A percentile compares a stretch with the other conserved stretches of the same genome.
phyloP scores from a whole-genome alignment of 2,329 filamentous ascomycete genomes.

The Aspergillus latus region DNA sequence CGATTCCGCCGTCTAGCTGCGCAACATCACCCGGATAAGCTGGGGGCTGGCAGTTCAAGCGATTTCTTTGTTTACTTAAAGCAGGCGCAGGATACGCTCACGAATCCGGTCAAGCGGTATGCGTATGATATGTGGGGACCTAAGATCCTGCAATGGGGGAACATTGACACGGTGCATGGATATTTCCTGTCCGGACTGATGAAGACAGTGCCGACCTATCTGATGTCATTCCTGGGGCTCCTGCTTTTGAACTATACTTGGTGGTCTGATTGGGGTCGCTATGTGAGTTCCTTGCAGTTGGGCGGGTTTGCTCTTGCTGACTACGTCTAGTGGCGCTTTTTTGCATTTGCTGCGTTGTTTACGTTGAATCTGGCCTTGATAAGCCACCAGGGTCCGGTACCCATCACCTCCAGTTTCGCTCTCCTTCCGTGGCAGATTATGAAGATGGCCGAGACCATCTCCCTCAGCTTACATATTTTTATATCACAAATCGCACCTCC shows the following conservation, averaged over 20 bases:
- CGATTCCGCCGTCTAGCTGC: slow-evolving; percentile 75
- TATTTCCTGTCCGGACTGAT: slow-evolving; percentile 68
- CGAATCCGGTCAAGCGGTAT: slow-evolving; percentile 74
- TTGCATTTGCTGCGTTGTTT: slow-evolving; percentile 54
- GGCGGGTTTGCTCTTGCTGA: background rate
- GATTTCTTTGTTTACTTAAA: slow-evolving; percentile 78
- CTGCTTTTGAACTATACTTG: slow-evolving; percentile 41
- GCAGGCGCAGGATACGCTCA: slow-evolving; percentile 75
- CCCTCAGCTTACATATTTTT: slow-evolving; percentile 78
- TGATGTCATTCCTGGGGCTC: slow-evolving; percentile 37
- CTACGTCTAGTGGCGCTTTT: slow-evolving; percentile 49
- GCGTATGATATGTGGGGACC: slow-evolving; percentile 89
- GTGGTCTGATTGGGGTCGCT: slow-evolving; percentile 46
- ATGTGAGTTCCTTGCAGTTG: slow-evolving; percentile 35
- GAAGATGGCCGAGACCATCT: slow-evolving; percentile 69
- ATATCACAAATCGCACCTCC: slow-evolving; percentile 77
- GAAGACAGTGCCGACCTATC: slow-evolving; percentile 40
- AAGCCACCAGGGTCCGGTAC: slow-evolving; percentile 50
- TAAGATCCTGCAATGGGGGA: slow-evolving; percentile 62
- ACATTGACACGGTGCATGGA: slow-evolving; percentile 63
- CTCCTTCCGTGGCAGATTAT: slow-evolving; percentile 81
- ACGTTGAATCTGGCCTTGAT: slow-evolving; percentile 59
- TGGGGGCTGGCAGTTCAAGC: slow-evolving; percentile 42
- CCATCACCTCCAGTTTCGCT: slow-evolving; percentile 47
- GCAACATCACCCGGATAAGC: slow-evolving; percentile 81